Percentiles rank a stretch among this genome's conserved stretches.
These are phyloP conservation scores for Trypanosoma boissoni DNA, from an alignment of 208 protist genomes.

Conservation along the genomic window DNA sequence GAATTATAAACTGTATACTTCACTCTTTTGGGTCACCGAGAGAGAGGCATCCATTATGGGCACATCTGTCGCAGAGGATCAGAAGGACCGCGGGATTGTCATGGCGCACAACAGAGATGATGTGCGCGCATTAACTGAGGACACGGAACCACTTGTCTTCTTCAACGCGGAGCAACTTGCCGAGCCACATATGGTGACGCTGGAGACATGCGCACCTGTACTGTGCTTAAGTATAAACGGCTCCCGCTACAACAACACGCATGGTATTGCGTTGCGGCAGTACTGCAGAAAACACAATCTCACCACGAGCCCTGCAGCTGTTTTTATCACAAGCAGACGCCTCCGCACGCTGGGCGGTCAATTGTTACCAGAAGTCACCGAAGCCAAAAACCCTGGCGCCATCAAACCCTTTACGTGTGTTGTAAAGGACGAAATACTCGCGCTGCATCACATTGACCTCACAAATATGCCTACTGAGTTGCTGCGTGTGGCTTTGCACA, in stretches of 20 bases:
- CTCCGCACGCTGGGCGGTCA: slow-evolving; percentile 27
- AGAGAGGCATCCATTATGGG: slow-evolving; percentile 24
- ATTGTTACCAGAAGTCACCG: slow-evolving; percentile 1
- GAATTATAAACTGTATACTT: slow-evolving; percentile 9
- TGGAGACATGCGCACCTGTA: slow-evolving; percentile 4
- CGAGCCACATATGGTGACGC: slow-evolving; percentile 26
- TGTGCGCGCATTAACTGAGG: neutral
- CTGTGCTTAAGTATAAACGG: slow-evolving; percentile 36
- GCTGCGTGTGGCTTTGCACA: neutral
- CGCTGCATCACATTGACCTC: slow-evolving; percentile 55
- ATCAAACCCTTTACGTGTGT: slow-evolving; percentile 38
- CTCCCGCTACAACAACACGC: slow-evolving; percentile 29
- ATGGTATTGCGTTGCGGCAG: slow-evolving; percentile 46
- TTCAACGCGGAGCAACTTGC: slow-evolving; percentile 60
- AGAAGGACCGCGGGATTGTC: slow-evolving; percentile 24
- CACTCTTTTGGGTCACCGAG: slow-evolving; percentile 37
- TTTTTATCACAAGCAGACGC: slow-evolving; percentile 40
- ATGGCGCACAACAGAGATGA: neutral
- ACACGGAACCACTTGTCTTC: slow-evolving; percentile 4
- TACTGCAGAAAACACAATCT: slow-evolving; percentile 52
- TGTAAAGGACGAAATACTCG: slow-evolving; percentile 38
- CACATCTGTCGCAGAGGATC: slow-evolving; percentile 24
- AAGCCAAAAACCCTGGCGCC: neutral
- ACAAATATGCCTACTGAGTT: slow-evolving; percentile 43
- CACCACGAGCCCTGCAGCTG: slow-evolving; percentile 7